Conservation (phyloP, 441 rosid species). For the Breynia disticha region DNA sequence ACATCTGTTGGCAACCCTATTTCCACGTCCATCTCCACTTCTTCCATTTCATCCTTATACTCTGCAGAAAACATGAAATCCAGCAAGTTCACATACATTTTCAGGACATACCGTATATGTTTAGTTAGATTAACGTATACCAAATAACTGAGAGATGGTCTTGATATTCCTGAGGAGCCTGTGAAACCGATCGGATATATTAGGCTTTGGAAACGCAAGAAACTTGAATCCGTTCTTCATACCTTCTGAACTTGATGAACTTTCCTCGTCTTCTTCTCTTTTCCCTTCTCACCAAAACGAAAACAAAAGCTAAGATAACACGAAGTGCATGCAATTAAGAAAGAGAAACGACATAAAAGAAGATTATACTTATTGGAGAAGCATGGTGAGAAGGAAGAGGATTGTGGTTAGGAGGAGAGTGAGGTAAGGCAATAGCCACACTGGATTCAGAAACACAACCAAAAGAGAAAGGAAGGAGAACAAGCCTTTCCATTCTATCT, state of each 20-base stretch:
- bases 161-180: conserved; percentile 60
- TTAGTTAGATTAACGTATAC: too few species aligned
- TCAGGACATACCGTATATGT: too few species aligned
- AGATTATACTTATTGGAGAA: conserved; percentile 32
- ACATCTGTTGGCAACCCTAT: conserved; percentile 89
- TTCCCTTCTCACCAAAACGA: conserved; percentile 25
- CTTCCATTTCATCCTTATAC: conserved; percentile 54
- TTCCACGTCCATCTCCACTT: conserved; percentile 47
- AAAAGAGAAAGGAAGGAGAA: conserved; percentile 75
- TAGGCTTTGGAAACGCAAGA: conserved; percentile 46
- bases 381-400: conserved; percentile 9
- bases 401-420: conserved; percentile 18
- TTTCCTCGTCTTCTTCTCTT: conserved; percentile 49
- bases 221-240: conserved; percentile 38
- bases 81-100: too few species aligned
- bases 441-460: conserved; percentile 93
- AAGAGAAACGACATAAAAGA: not conserved
- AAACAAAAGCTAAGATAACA: not conserved
- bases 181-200: conserved; percentile 54
- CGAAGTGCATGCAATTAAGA: conserved; percentile 4
- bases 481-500: conserved; percentile 85
- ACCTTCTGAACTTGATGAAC: conserved; percentile 32
- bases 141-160: too few species aligned
- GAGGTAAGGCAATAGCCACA: conserved; percentile 43
- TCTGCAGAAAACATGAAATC: too few species aligned